Evolutionary conservation across 192 early-diverging fungal genomes (phyloP), one percentile per base, ranked within the genome.

Genomic region (Linnemannia zychae): DNA sequence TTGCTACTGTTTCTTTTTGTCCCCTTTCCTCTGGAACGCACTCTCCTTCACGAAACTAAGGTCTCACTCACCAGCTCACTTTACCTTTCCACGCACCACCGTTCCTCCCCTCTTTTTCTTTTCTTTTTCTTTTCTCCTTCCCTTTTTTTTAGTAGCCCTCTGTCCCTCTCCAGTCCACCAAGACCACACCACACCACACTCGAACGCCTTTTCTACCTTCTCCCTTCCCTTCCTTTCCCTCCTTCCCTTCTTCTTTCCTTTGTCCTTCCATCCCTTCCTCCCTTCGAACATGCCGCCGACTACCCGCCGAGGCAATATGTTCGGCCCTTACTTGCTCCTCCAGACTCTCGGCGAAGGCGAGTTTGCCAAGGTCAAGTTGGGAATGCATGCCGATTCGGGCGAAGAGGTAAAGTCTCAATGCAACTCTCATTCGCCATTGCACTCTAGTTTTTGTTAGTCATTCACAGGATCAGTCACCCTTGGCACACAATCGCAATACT

Each of bases 291-390:
- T 84, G 87, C 48, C 76, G 77, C 48, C 80, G 65, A 72, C 87
- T 47, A 82, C 88, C 13, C 72, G 89, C 78, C 88, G 89, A 82
- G 87, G 90, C 49, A 93, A 92, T 33, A 92, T 95, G 80, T 95
- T 97, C 87, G 96, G 97, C 9, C 96, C 97, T 72, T 99, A 99
- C 90, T 84, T 97, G 20, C 92, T 99, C 76, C 91, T 97, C 67
- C 98, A 99, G 89, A 99, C 97, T 33, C 92, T 99, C 16, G 97
- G 97, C 72, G 97, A 98, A 89, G 98, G 97, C 69, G 98, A 99
- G 91, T 98, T 98, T 90, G 97, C 96, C 74, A 98, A 99, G 88
- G 97, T 98, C 76, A 99, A 99, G 89, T 91, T 99, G 18, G 97
- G 96, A 4, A 93, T 96, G 80, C 97, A 99, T 80, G 90, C 90